Percentiles rank a stretch among this genome's conserved stretches.
These are phyloP conservation scores for Xerophyta viscosa DNA, from an alignment of 106 monocot genomes.

Conservation along the genomic window DNA sequence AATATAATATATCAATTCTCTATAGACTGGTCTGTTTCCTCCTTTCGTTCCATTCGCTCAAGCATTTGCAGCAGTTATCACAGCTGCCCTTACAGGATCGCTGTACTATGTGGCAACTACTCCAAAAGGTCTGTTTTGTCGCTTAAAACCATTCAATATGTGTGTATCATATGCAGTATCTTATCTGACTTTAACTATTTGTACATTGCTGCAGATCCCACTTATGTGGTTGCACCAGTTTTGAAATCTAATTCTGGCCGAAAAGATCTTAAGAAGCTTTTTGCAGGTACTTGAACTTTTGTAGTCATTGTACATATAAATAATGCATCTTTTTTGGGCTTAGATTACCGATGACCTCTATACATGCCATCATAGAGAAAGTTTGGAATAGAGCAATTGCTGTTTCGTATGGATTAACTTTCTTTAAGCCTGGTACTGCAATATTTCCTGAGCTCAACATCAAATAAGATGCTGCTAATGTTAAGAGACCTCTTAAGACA, in stretches of 20 bases:
- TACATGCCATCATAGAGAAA: too few relatives aligned
- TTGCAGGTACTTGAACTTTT: too few relatives aligned
- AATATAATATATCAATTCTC: background rate
- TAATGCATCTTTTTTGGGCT: too few relatives aligned
- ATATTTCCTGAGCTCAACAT: too few relatives aligned
- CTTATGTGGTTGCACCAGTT: conserved; percentile 82
- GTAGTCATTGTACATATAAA: too few relatives aligned
- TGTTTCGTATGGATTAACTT: too few relatives aligned
- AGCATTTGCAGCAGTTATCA: conserved; percentile 94
- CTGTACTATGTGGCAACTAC: conserved; percentile 62
- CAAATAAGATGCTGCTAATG: too few relatives aligned
- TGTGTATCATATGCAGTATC: background rate
- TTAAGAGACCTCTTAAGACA: too few relatives aligned
- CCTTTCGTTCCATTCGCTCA: conserved; percentile 92
- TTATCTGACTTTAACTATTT: background rate
- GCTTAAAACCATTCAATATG: background rate
- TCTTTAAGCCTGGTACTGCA: too few relatives aligned
- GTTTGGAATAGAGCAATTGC: too few relatives aligned
- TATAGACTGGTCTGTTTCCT: conserved; percentile 84
- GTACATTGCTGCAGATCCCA: conserved; percentile 59
- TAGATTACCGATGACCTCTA: too few relatives aligned
- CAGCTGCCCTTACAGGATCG: conserved; percentile 76
- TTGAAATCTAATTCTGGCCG: conserved; percentile 44
- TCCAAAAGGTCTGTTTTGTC: conserved; percentile 13
- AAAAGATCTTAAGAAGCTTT: conserved; percentile 82